These are phyloP conservation scores for Coemansia sp. DNA, from an alignment of 192 early-diverging fungal genomes.

Conservation along the genomic window DNA sequence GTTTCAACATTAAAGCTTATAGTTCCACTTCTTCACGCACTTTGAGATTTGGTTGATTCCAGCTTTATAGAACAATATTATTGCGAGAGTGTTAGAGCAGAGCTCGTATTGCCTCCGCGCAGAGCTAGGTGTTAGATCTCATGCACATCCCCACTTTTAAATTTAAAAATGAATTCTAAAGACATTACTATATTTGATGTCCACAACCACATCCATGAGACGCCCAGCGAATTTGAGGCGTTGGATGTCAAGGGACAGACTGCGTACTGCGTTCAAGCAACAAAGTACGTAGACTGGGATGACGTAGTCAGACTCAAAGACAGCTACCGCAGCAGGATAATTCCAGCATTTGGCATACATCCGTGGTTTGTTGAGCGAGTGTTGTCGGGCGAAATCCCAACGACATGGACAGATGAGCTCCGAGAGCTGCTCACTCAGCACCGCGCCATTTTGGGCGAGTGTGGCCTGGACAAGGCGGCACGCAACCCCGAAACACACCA, in stretches of 20 bases:
- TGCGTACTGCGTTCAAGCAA: slow-evolving; percentile 44
- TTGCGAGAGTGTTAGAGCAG: slow-evolving; percentile 29
- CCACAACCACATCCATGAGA: slow-evolving; percentile 55
- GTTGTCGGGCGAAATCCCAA: slow-evolving; percentile 27
- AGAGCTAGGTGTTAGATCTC: slow-evolving; percentile 28
- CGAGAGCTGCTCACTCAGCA: slow-evolving; percentile 19
- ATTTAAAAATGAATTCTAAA: neutral
- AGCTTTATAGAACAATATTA: slow-evolving; percentile 33
- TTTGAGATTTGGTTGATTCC: slow-evolving; percentile 32
- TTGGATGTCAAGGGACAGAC: neutral
- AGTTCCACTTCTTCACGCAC: slow-evolving; percentile 6
- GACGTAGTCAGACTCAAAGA: slow-evolving; percentile 26
- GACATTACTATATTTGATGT: slow-evolving; percentile 24
- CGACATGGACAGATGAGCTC: slow-evolving; percentile 31
- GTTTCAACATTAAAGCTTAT: neutral
- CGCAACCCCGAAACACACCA: slow-evolving; percentile 25
- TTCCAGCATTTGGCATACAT: slow-evolving; percentile 52
- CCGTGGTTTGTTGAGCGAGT: slow-evolving; percentile 53
- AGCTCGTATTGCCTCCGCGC: slow-evolving; percentile 21
- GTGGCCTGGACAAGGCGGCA: slow-evolving; percentile 51
- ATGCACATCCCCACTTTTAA: slow-evolving; percentile 16
- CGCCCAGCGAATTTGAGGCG: slow-evolving; percentile 9
- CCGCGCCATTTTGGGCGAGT: slow-evolving; percentile 47
- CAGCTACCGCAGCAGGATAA: slow-evolving; percentile 6
- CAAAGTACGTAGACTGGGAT: slow-evolving; percentile 43